These are phyloP conservation scores for Hypoxylon rubiginosum DNA, from an alignment of 2,329 filamentous ascomycete genomes.

Conservation along the genomic window DNA sequence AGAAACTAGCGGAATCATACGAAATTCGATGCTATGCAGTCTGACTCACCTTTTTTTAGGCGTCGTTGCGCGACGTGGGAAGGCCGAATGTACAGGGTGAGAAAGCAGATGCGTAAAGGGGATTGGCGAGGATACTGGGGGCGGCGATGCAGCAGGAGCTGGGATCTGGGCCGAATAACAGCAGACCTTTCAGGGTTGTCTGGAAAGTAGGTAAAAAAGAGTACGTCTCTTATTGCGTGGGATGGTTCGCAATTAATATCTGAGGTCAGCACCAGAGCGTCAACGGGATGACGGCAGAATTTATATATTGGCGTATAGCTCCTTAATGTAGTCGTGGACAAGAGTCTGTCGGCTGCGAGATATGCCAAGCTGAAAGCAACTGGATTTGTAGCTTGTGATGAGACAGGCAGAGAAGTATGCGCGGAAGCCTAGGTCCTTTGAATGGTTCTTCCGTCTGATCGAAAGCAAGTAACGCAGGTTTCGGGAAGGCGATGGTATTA, in stretches of 20 bases:
- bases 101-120: slow-evolving; percentile 37
- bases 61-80: slow-evolving; percentile 48
- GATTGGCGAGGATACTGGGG: slow-evolving; percentile 50
- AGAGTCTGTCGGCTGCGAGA: slow-evolving; percentile 35
- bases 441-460: slow-evolving; percentile 32
- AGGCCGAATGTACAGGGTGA: slow-evolving; percentile 40
- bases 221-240: slow-evolving; percentile 31
- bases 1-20: slow-evolving; percentile 39
- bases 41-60: slow-evolving; percentile 53
- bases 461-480: slow-evolving; percentile 48
- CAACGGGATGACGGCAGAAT: slow-evolving; percentile 49
- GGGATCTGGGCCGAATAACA: slow-evolving; percentile 49
- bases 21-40: slow-evolving; percentile 45
- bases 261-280: slow-evolving; percentile 54
- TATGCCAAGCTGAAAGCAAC: slow-evolving; percentile 16
- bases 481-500: slow-evolving; percentile 50
- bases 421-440: slow-evolving; percentile 38
- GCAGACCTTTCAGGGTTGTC: slow-evolving; percentile 36
- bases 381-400: slow-evolving; percentile 35
- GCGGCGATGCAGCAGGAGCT: slow-evolving; percentile 49
- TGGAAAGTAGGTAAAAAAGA: slow-evolving; percentile 31
- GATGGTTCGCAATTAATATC: slow-evolving; percentile 50
- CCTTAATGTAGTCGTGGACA: slow-evolving; percentile 33
- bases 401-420: slow-evolving; percentile 50
- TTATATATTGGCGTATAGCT: slow-evolving; percentile 49